phyloP scores from a whole-genome alignment of 1,284 basidiomycete species.

The Cryptococcus sp. region DNA sequence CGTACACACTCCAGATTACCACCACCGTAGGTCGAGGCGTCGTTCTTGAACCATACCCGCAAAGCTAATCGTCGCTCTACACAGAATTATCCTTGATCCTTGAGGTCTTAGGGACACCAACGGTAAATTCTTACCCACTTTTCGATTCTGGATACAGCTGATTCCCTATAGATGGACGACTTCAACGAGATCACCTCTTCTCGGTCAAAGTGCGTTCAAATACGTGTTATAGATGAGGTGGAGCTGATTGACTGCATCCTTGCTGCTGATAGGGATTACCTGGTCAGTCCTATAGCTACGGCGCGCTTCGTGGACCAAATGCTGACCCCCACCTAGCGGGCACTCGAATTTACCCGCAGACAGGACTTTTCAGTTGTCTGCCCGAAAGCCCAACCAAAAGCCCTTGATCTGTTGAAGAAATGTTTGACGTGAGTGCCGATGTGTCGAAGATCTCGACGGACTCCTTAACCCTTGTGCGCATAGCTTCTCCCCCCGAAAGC shows the following conservation, averaged over 20 bases:
- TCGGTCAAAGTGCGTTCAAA: slow-evolving; percentile 61
- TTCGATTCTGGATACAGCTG: background rate
- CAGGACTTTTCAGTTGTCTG: slow-evolving; percentile 74
- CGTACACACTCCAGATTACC: slow-evolving; percentile 32
- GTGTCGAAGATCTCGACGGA: background rate
- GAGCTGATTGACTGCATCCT: slow-evolving; percentile 2
- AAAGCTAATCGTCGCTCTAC: slow-evolving; percentile 1
- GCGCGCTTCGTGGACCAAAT: background rate
- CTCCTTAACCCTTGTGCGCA: slow-evolving; percentile 33
- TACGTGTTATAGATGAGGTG: background rate
- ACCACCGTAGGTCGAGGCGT: slow-evolving; percentile 35
- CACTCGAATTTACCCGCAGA: slow-evolving; percentile 86
- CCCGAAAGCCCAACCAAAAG: slow-evolving; percentile 79
- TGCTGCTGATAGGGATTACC: slow-evolving; percentile 64
- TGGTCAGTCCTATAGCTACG: slow-evolving; percentile 49
- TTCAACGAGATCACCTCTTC: slow-evolving; percentile 71
- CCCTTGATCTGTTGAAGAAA: slow-evolving; percentile 85
- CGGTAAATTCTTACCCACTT: slow-evolving; percentile 29
- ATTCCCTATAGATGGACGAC: slow-evolving; percentile 56
- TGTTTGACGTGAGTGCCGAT: slow-evolving; percentile 65
- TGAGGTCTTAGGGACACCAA: slow-evolving; percentile 62
- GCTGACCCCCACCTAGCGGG: slow-evolving; percentile 56
- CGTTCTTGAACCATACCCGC: background rate
- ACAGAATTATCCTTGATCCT: slow-evolving; percentile 60
- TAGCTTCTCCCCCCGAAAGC: slow-evolving; percentile 78